phyloP scores from a whole-genome alignment of 129 eudicot genomes.

The Logfia minima region DNA sequence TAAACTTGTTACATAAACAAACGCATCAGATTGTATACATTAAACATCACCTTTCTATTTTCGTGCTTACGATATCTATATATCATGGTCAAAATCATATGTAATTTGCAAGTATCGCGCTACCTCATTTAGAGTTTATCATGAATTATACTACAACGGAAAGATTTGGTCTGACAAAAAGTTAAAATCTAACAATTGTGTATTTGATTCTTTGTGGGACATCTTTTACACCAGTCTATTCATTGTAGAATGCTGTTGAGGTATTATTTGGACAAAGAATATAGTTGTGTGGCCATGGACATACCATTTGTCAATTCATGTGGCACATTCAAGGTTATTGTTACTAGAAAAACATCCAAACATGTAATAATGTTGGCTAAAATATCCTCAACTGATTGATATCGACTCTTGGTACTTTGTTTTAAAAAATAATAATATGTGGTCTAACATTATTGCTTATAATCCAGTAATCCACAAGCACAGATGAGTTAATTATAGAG shows the following conservation, averaged over 20 bases:
- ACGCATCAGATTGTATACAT: not conserved
- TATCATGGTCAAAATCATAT: not conserved
- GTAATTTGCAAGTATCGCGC: not conserved
- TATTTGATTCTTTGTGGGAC: constrained; percentile 29
- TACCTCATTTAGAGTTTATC: not conserved
- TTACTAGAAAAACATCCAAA: constrained; percentile 24
- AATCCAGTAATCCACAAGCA: not conserved
- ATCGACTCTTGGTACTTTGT: constrained; percentile 20
- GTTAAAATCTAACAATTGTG: constrained; percentile 7
- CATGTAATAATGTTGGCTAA: constrained; percentile 8
- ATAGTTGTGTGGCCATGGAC: constrained; percentile 26
- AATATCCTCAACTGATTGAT: constrained; percentile 16
- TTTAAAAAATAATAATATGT: not conserved
- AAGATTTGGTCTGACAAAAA: not conserved
- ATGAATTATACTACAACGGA: not conserved
- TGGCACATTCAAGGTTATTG: constrained; percentile 19
- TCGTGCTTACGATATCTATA: not conserved
- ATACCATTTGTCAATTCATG: constrained; percentile 27
- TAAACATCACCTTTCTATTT: not conserved
- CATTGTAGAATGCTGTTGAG: constrained; percentile 26
- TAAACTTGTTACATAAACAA: not conserved
- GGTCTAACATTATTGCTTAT: constrained; percentile 6
- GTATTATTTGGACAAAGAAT: constrained; percentile 38
- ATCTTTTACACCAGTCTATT: constrained; percentile 27
- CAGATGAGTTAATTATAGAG: too few species aligned